Base-by-base conservation (phyloP, 371 early-diverging fungal species). In the Modicella reniformis region DNA sequence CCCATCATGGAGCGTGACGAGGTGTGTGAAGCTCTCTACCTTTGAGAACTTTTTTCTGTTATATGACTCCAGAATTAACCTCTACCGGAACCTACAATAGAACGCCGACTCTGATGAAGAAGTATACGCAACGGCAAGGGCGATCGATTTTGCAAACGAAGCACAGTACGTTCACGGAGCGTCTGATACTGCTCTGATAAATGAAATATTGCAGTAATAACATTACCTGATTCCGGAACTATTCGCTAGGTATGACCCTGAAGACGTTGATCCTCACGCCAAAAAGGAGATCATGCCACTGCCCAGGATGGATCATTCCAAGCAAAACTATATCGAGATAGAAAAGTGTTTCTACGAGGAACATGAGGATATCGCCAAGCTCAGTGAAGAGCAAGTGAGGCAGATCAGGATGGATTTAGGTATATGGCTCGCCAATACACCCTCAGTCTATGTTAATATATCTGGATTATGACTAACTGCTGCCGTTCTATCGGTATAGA, bases 311-410 rank as follows among this genome's bases (percentile, higher is more conserved):
- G 91, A 95, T 75, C 96, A 96, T 65, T 81, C 85, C 19, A 77
- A 67, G 0, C 92, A 95, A 26, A 67, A 88, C 9, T 96, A 96
- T 68, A 68, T 80, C 15, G 89, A 90, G 25, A 86, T 96, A 63
- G 91, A 91, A 74, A 95, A 95, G 75, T 83, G 89, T 70, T 93
- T 94, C 74, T 94, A 95, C 70, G 86, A 89, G 65, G 93, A 94
- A 61, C 95, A 95, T 60, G 69, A 83, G 3, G 93, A 92, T 13
- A 87, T 92, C 59, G 85, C 89, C 9, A 82, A 82, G 5, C 68
- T 95, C 51, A 67, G 85, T 2, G 80, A 81, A 0, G 88, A 80
- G 5, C 84, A 86, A 7, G 90, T 93, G 1, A 41, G 62, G 19
- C 71, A 74, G 9, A 80, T 94, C 28, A 87, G 93, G 40, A 40